A percentile compares a stretch with the other conserved stretches of the same genome.
These are phyloP conservation scores for Fermentozyma sake DNA, from an alignment of 1,139 yeast genomes.

Conservation along the genomic window DNA sequence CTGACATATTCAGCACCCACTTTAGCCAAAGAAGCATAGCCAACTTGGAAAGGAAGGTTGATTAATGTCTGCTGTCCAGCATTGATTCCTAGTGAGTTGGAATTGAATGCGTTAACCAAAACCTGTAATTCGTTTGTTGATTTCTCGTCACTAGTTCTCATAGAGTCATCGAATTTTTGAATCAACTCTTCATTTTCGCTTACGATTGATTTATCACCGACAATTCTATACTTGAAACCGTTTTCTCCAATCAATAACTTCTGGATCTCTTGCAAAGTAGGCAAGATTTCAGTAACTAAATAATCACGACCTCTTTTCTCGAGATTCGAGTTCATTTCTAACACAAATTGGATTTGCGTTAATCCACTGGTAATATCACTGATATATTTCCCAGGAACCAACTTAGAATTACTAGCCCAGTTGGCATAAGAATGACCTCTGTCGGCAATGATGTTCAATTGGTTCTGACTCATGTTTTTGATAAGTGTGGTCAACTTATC, in stretches of 20 bases:
- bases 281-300: slow-evolving; percentile 52
- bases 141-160: slow-evolving; percentile 2
- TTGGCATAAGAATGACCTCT: slow-evolving; percentile 86
- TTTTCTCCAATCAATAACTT: slow-evolving; percentile 33
- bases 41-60: slow-evolving; percentile 83
- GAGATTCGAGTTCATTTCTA: slow-evolving; percentile 50
- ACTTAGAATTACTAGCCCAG: slow-evolving; percentile 58
- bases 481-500: slow-evolving; percentile 73
- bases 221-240: slow-evolving; percentile 49
- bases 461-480: slow-evolving; percentile 72
- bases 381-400: slow-evolving; percentile 58
- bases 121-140: slow-evolving; percentile 3
- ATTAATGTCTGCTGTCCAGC: slow-evolving; percentile 38
- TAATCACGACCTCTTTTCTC: slow-evolving; percentile 50
- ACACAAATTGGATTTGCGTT: slow-evolving; percentile 68
- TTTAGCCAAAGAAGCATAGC: slow-evolving; percentile 70
- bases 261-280: slow-evolving; percentile 57
- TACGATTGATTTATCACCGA: slow-evolving; percentile 49
- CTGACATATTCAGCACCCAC: slow-evolving; percentile 65
- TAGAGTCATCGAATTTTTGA: slow-evolving; percentile 26
- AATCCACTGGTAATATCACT: slow-evolving; percentile 68
- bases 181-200: slow-evolving; percentile 39
- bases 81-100: slow-evolving; percentile 8
- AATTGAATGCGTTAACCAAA: slow-evolving; percentile 9
- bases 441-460: slow-evolving; percentile 74